phyloP scores from a whole-genome alignment of 768 basidiomycete species.

The Tulasnella sp. region DNA sequence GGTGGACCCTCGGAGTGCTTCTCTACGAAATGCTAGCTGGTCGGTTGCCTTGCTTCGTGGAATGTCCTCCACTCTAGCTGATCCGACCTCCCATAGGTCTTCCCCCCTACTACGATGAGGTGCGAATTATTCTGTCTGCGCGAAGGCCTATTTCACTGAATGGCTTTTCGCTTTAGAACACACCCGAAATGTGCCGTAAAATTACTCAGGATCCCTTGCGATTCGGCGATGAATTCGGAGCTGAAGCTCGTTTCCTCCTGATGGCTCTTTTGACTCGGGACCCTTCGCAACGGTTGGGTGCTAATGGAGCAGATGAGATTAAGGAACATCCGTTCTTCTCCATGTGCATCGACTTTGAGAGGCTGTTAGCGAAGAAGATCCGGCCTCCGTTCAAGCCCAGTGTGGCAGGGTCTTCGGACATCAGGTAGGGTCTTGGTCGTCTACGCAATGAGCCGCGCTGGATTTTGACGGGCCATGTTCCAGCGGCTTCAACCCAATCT shows the following conservation, averaged over 20 bases:
- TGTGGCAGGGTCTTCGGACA: constrained; percentile 53
- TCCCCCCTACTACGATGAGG: constrained; percentile 24
- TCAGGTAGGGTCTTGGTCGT: constrained; percentile 28
- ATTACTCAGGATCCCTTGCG: constrained; percentile 88
- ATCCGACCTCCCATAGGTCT: background rate
- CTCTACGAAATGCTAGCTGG: constrained; percentile 94
- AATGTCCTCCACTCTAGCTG: constrained; percentile 39
- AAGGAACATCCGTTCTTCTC: constrained; percentile 91
- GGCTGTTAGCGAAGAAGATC: constrained; percentile 83
- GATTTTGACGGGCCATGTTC: background rate
- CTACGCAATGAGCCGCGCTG: background rate
- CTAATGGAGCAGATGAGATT: constrained; percentile 93
- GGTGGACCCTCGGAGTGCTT: constrained; percentile 97
- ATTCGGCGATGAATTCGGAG: constrained; percentile 77
- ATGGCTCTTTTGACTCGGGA: constrained; percentile 84
- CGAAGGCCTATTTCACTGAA: background rate
- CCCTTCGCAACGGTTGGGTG: constrained; percentile 77
- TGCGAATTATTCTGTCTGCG: background rate
- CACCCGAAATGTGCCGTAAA: constrained; percentile 93
- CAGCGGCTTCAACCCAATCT: constrained; percentile 75
- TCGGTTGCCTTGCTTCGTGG: constrained; percentile 92
- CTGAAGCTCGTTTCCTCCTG: constrained; percentile 80
- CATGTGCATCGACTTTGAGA: constrained; percentile 85
- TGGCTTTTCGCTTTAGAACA: constrained; percentile 57
- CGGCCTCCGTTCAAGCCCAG: constrained; percentile 98